A percentile compares a stretch with the other conserved stretches of the same genome.
Conservation (phyloP, 441 rosid species). For the Croton laevigatus region DNA sequence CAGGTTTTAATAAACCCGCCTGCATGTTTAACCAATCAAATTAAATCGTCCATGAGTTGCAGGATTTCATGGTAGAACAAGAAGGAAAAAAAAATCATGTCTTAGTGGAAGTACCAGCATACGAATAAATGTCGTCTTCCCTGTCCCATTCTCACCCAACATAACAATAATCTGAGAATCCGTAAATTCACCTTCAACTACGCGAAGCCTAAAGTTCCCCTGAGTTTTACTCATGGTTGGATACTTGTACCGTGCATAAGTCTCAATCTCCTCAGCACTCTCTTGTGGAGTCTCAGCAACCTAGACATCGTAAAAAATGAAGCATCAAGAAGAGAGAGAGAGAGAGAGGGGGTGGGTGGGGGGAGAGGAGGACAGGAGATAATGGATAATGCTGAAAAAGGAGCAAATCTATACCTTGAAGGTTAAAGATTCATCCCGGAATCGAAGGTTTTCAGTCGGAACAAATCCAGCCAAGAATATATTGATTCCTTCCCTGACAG, state of each 20-base stretch:
- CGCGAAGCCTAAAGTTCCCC: conserved; percentile 77
- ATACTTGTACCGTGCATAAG: conserved; percentile 87
- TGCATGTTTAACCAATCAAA: conserved; percentile 30
- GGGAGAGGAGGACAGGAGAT: neutral
- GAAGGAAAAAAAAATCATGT: neutral
- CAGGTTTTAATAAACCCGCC: conserved; percentile 93
- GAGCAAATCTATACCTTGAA: conserved; percentile 64
- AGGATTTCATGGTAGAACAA: neutral
- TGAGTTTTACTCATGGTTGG: conserved; percentile 86
- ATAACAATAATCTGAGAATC: conserved; percentile 95
- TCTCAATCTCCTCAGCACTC: conserved; percentile 78
- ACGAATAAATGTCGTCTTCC: conserved; percentile 93
- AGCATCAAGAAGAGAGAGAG: conserved; percentile 1
- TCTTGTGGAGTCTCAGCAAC: conserved; percentile 98
- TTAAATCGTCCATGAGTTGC: conserved; percentile 12
- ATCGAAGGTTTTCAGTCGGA: conserved; percentile 90
- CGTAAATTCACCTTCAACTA: conserved; percentile 93
- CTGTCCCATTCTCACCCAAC: conserved; percentile 98
- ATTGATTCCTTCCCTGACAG: conserved; percentile 96
- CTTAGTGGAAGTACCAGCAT: conserved; percentile 69
- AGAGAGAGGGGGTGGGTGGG: neutral
- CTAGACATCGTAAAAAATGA: conserved; percentile 35
- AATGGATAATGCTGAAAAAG: neutral
- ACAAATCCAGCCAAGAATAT: conserved; percentile 96
- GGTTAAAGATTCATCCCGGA: conserved; percentile 85